Percentiles rank a stretch among this genome's conserved stretches.
phyloP scores from a whole-genome alignment of 768 basidiomycete species.

The Kwoniella heveanensis region DNA sequence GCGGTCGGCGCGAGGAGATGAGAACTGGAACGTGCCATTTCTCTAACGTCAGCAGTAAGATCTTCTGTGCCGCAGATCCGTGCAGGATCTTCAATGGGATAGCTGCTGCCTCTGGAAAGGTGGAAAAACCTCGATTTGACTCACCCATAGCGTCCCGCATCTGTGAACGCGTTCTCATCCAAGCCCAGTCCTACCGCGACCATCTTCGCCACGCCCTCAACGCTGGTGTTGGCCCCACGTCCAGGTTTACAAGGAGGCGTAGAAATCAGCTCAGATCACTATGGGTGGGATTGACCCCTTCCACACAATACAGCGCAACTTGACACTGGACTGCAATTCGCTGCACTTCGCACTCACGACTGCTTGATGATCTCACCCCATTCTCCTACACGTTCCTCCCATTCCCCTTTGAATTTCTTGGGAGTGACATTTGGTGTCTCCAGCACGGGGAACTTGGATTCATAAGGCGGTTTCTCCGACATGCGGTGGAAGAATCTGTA shows the following conservation, averaged over 20 bases:
- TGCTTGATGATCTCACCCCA: conserved; percentile 89
- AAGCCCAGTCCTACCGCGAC: conserved; percentile 78
- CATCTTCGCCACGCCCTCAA: conserved; percentile 86
- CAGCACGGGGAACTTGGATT: conserved; percentile 73
- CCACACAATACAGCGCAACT: no score
- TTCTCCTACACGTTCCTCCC: conserved; percentile 74
- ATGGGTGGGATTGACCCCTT: no score
- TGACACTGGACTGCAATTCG: no score
- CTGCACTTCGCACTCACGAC: conserved; percentile 60
- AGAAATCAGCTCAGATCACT: no score
- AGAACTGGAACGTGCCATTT: conserved; percentile 60
- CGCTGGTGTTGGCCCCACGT: conserved; percentile 59
- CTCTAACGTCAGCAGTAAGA: neutral
- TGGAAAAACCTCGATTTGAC: conserved; percentile 33
- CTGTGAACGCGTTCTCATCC: conserved; percentile 67
- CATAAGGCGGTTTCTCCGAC: conserved; percentile 65
- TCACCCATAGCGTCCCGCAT: conserved; percentile 83
- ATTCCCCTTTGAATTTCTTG: conserved; percentile 64
- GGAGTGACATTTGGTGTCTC: conserved; percentile 85
- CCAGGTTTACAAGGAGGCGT: no score
- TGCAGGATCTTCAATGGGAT: no score
- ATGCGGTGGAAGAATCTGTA: conserved; percentile 58
- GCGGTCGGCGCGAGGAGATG: conserved; percentile 93
- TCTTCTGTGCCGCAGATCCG: conserved; percentile 12
- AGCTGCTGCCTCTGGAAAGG: no score